These are phyloP conservation scores for Entophlyctis helioformis DNA, from an alignment of 192 early-diverging fungal genomes.

Conservation along the genomic window DNA sequence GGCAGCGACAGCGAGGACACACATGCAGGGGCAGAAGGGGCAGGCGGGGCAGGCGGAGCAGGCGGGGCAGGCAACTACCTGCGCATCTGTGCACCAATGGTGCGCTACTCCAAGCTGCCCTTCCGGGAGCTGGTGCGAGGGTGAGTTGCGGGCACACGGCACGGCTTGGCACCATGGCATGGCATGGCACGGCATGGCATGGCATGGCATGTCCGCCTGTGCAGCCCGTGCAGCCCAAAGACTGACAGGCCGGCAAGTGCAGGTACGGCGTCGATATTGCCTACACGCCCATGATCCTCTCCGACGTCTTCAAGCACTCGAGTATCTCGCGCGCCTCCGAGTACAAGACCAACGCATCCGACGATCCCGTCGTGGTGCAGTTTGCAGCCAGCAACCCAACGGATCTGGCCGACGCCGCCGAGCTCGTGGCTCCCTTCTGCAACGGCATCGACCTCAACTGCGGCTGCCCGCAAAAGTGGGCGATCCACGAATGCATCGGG, in stretches of 20 bases:
- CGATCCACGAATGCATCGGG: conserved; percentile 79
- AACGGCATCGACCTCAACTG: conserved; percentile 60
- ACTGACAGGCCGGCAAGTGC: too few species aligned
- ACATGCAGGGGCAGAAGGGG: too few species aligned
- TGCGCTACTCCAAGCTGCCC: conserved; percentile 88
- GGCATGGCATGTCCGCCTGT: too few species aligned
- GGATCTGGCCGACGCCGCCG: conserved; percentile 77
- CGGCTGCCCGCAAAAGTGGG: conserved; percentile 96
- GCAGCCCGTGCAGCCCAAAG: too few species aligned
- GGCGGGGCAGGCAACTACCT: conserved; percentile 38
- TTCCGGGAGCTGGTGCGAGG: conserved; percentile 77
- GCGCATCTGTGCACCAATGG: conserved; percentile 92
- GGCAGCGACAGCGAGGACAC: too few species aligned
- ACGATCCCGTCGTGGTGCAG: conserved; percentile 84
- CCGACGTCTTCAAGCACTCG: conserved; percentile 82
- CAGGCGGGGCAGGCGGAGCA: too few species aligned
- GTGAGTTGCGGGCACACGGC: too few species aligned
- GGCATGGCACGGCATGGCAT: too few species aligned
- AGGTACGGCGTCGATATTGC: conserved; percentile 79
- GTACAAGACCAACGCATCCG: conserved; percentile 66
- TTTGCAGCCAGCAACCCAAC: conserved; percentile 75
- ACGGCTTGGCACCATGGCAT: too few species aligned
- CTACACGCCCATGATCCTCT: conserved; percentile 95
- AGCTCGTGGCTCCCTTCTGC: conserved; percentile 61
- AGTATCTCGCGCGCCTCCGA: conserved; percentile 67